Evolutionary conservation across 2,329 filamentous ascomycete genomes (phyloP), one percentile per base, ranked within the genome.

Genomic region (Sporothrix variecibatus): DNA sequence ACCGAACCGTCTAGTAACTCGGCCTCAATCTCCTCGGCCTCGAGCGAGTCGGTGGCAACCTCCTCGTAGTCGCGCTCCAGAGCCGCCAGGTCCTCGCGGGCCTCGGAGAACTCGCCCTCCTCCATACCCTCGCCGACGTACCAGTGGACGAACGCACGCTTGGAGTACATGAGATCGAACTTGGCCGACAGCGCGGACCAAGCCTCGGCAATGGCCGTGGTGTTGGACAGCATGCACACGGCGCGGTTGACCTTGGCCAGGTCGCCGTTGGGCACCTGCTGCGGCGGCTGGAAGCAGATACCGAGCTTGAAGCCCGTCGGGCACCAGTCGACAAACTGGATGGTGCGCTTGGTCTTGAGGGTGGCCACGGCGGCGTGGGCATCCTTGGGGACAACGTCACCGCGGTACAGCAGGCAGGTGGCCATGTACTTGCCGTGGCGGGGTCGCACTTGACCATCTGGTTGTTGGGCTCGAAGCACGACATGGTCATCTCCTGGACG

Each of bases 121-220:
- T 99, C 96, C 96, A 99, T 99, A 91, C 96, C 96, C 89, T 98
- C 96, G 87, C 96, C 96, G 82, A 99, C 96, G 82, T 98, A 99
- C 96, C 96, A 99, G 88, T 99, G 96, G 78, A 99, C 96, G 87
- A 99, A 99, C 77, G 96, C 96, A 88, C 96, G 96, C 93, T 99
- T 99, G 85, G 94, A 97, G 92, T 98, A 98, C 96, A 99, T 99
- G 84, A 99, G 94, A 83, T 99, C 96, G 88, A 99, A 99, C 88
- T 99, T 99, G 90, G 92, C 90, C 76, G 94, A 97, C 78, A 99
- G 91, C 78, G 94, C 94, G 77, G 93, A 95, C 96, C 96, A 99
- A 77, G 96, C 96, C 87, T 98, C 95, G 82, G 95, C 93, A 81
- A 99, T 99, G 81, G 96, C 95, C 72, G 96, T 99, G 80, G 96